Conservation (phyloP, 1,284 basidiomycete genomes). For the Cryptococcus sp. region DNA sequence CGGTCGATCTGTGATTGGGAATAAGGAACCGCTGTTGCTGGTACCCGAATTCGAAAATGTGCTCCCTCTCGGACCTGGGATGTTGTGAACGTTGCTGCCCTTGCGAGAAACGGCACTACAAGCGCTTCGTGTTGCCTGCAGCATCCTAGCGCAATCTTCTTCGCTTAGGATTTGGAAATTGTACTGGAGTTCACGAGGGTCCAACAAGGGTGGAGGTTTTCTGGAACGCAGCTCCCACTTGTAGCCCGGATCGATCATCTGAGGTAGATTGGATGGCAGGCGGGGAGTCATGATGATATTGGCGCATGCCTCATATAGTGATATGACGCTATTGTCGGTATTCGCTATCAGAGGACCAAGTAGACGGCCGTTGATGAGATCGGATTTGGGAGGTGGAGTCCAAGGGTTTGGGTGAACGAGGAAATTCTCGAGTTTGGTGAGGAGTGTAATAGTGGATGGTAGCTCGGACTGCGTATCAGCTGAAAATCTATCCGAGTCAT, state of each 20-base stretch:
- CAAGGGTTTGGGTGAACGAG: slow-evolving; percentile 26
- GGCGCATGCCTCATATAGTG: slow-evolving; percentile 33
- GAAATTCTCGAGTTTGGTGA: slow-evolving; percentile 24
- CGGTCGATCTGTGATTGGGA: slow-evolving; percentile 24
- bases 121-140: slow-evolving; percentile 28
- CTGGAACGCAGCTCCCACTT: slow-evolving; percentile 24
- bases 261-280: slow-evolving; percentile 26
- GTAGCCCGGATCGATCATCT: slow-evolving; percentile 36
- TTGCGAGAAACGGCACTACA: slow-evolving; percentile 6
- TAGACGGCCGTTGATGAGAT: neutral
- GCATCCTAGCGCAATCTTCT: slow-evolving; percentile 17
- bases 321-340: slow-evolving; percentile 16
- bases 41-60: slow-evolving; percentile 4
- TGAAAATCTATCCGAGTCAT: neutral
- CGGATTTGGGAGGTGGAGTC: neutral
- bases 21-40: slow-evolving; percentile 2
- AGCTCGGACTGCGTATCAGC: slow-evolving; percentile 32
- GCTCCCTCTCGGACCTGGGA: neutral
- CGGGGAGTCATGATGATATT: slow-evolving; percentile 38
- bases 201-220: slow-evolving; percentile 32
- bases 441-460: slow-evolving; percentile 42
- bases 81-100: neutral
- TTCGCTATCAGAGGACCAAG: slow-evolving; percentile 19
- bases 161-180: slow-evolving; percentile 18
- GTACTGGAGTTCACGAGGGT: slow-evolving; percentile 19